phyloP scores from a whole-genome alignment of 1,284 basidiomycete species.

The Porogramme epimiltina region DNA sequence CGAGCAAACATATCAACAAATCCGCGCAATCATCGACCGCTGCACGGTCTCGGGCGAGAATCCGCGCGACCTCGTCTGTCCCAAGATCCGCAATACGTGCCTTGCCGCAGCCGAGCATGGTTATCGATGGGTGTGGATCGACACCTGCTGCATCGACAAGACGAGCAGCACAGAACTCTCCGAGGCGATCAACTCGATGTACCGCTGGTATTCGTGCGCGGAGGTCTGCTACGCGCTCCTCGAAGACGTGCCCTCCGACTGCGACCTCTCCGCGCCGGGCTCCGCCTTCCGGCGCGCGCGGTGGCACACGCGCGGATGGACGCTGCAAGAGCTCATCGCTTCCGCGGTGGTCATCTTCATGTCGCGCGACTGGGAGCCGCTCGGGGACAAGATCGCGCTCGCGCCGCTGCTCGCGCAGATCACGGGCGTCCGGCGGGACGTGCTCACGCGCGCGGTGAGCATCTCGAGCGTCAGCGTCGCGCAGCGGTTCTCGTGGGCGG shows the following conservation, averaged over 20 bases:
- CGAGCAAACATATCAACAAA: background rate
- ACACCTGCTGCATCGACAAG: constrained; percentile 2
- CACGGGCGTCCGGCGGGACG: background rate
- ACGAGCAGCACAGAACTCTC: constrained; percentile 2
- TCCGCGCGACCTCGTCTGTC: background rate
- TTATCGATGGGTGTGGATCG: constrained; percentile 1
- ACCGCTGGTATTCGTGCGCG: background rate
- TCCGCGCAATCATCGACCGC: background rate
- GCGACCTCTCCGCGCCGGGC: background rate
- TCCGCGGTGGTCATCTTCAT: background rate
- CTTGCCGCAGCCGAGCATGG: background rate
- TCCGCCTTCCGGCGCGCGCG: background rate
- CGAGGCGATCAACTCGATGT: background rate
- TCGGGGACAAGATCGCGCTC: background rate
- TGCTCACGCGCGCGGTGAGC: background rate
- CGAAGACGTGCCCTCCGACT: background rate
- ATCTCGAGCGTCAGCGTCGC: background rate
- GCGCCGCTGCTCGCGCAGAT: background rate
- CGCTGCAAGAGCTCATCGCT: constrained; percentile 5
- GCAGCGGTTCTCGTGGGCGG: background rate
- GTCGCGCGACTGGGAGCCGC: background rate
- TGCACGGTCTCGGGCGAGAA: background rate
- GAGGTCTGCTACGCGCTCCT: constrained; percentile 3
- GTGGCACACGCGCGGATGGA: constrained; percentile 1
- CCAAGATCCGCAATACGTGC: background rate